These are phyloP conservation scores for Tetrapisispora iriomotensis DNA, from an alignment of 805 yeast species.

Conservation along the genomic window DNA sequence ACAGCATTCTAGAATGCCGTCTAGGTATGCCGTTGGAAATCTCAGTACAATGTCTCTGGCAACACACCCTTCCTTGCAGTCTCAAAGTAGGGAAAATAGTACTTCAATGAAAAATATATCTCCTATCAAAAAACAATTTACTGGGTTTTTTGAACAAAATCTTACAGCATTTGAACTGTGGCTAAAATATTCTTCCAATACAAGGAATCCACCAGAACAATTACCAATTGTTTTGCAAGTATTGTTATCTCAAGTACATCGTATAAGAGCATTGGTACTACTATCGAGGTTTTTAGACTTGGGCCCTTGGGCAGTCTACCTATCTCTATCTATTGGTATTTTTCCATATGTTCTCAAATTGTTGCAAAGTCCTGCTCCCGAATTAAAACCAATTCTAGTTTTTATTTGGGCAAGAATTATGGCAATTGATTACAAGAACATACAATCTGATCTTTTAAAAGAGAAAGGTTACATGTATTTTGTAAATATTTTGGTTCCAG, in stretches of 20 bases:
- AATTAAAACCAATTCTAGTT: conserved; percentile 83
- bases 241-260: conserved; percentile 83
- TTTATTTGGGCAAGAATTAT: conserved; percentile 97
- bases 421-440: conserved; percentile 85
- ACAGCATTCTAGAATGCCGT: conserved; percentile 13
- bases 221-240: conserved; percentile 91
- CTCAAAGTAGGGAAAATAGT: conserved; percentile 10
- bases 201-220: conserved; percentile 87
- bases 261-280: conserved; percentile 77
- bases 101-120: conserved; percentile 10
- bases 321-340: conserved; percentile 87
- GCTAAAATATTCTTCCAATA: conserved; percentile 82
- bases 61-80: conserved; percentile 18
- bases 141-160: conserved; percentile 92
- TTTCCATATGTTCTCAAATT: conserved; percentile 89
- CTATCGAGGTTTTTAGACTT: conserved; percentile 80
- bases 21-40: conserved; percentile 27
- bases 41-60: conserved; percentile 31
- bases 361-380: conserved; percentile 90
- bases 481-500: conserved; percentile 59
- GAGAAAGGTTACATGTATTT: conserved; percentile 88
- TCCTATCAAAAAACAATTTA: conserved; percentile 56
- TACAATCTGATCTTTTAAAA: conserved; percentile 85
- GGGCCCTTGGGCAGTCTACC: conserved; percentile 96
- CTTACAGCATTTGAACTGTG: conserved; percentile 93